Base-by-base conservation (phyloP, 1,284 basidiomycete genomes). In the Fomes fomentarius region DNA sequence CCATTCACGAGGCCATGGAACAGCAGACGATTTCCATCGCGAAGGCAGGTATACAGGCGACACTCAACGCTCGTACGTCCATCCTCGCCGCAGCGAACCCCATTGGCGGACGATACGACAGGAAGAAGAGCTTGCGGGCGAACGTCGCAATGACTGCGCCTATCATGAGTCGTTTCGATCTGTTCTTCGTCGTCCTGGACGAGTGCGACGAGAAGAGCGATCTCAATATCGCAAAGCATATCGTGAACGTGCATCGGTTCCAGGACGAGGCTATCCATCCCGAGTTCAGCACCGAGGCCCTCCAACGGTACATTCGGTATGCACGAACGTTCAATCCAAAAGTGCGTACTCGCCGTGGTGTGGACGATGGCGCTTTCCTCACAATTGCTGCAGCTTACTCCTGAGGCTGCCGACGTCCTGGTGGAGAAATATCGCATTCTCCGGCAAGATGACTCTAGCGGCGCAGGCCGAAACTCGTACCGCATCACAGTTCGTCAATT, bases 1-100 rank as follows among this genome's bases (percentile, higher is more conserved):
- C 97, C 31, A 99, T 99, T 64, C 97, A 99, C 81, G 96, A 99
- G 81, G 96, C 97, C 2, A 99, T 99, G 96, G 96, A 99, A 85
- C 96, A 99, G 75, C 96, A 99, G 77, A 99, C 96, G 1, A 98
- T 99, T 67, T 98, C 95, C 31, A 98, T 99, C 63, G 97, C 97
- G 49, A 99, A 99, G 73, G 97, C 97, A 2, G 97, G 97, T 58
- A 98, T 99, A 63, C 96, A 99, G 69, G 96, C 97, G 1, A 99
- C 97, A 0, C 83, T 99, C 46, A 99, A 99, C 66, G 97, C 97
- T 0, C 88, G 96, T 11, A 99, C 96, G 0, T 97, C 95, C 1
- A 99, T 99, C 61, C 84, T 99, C 24, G 97, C 97, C 1, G 97
- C 97, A 21, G 96, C 97, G 17, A 99, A 99, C 76, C 97, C 97